These are phyloP conservation scores for Hanseniaspora sp. DNA, from an alignment of 1,139 yeast genomes.

Conservation along the genomic window DNA sequence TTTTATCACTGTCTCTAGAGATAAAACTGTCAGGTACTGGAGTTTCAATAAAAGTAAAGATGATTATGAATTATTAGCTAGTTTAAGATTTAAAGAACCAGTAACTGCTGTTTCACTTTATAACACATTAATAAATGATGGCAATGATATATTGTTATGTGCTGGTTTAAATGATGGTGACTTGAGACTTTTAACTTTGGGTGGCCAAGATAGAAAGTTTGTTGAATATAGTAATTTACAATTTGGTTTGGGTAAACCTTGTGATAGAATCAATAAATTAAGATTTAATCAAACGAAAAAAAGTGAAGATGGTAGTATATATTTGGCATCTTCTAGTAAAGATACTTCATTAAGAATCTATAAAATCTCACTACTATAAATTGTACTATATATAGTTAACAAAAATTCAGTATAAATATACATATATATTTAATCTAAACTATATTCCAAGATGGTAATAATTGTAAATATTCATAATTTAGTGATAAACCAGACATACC, in stretches of 20 bases:
- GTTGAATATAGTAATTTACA: conserved; percentile 30
- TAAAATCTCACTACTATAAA: conserved; percentile 24
- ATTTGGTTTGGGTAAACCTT: conserved; percentile 39
- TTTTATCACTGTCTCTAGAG: conserved; percentile 83
- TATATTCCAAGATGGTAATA: conserved; percentile 40
- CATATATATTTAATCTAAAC: conserved; percentile 9
- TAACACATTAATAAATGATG: conserved; percentile 22
- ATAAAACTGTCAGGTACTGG: conserved; percentile 72
- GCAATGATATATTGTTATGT: conserved; percentile 36
- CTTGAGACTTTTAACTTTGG: conserved; percentile 31
- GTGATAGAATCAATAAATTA: conserved; percentile 48
- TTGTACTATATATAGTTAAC: conserved; percentile 17
- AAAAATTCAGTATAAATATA: background rate
- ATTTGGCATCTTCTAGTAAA: conserved; percentile 56
- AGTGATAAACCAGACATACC: conserved; percentile 44
- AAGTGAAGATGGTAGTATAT: conserved; percentile 23
- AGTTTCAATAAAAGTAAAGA: conserved; percentile 25
- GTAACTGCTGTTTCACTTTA: conserved; percentile 64
- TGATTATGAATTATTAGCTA: conserved; percentile 22
- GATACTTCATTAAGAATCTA: conserved; percentile 60
- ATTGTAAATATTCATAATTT: conserved; percentile 38
- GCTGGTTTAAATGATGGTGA: conserved; percentile 67
- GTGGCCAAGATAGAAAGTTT: conserved; percentile 24
- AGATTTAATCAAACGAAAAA: conserved; percentile 38
- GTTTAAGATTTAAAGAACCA: conserved; percentile 40